These are phyloP conservation scores for Botrytis aclada DNA, from an alignment of 2,329 filamentous ascomycete genomes.

Conservation along the genomic window DNA sequence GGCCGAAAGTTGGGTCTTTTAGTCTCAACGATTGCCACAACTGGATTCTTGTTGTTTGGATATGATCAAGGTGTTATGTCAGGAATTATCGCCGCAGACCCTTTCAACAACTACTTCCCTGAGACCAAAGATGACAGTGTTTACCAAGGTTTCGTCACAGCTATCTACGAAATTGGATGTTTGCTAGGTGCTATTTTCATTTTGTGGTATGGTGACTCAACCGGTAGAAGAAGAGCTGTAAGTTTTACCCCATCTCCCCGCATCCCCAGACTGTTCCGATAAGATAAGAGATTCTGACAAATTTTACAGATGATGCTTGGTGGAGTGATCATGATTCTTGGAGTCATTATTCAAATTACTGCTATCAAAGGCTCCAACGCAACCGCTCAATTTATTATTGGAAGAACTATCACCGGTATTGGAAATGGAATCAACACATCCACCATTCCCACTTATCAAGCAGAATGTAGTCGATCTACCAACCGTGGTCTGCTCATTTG, in stretches of 20 bases:
- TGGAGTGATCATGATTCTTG: slow-evolving; percentile 56
- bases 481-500: slow-evolving; percentile 50
- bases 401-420: slow-evolving; percentile 49
- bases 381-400: slow-evolving; percentile 55
- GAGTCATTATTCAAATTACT: slow-evolving; percentile 47
- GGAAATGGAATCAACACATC: slow-evolving; percentile 52
- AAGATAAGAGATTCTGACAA: slow-evolving; percentile 38
- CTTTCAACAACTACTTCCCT: slow-evolving; percentile 82
- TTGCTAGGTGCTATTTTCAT: slow-evolving; percentile 50
- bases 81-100: slow-evolving; percentile 59
- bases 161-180: slow-evolving; percentile 56
- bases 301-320: slow-evolving; percentile 49
- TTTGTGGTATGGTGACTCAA: slow-evolving; percentile 50
- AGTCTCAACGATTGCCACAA: slow-evolving; percentile 67
- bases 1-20: slow-evolving; percentile 66
- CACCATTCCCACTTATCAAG: slow-evolving; percentile 59
- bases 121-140: slow-evolving; percentile 51
- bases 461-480: slow-evolving; percentile 48
- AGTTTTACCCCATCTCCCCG: slow-evolving; percentile 30
- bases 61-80: slow-evolving; percentile 92
- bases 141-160: slow-evolving; percentile 50
- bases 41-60: slow-evolving; percentile 81
- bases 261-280: slow-evolving; percentile 39
- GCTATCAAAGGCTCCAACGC: slow-evolving; percentile 38
- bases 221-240: slow-evolving; percentile 57